Base-by-base conservation (phyloP, 2,329 filamentous ascomycete species). In the Cylindrodendrum hubeiense region DNA sequence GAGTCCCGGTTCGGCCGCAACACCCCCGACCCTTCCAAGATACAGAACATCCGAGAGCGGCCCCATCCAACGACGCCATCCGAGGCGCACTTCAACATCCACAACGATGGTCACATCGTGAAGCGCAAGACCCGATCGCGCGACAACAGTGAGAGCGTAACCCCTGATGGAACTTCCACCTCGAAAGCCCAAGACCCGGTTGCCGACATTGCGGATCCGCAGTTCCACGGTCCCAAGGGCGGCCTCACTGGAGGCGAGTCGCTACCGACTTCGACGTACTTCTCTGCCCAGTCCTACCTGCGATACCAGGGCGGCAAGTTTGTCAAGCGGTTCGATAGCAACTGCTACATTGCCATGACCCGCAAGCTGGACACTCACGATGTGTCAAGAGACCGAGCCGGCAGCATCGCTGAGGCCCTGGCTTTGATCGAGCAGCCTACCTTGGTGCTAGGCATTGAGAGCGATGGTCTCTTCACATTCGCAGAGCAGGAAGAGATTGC, bases 281-380 rank as follows among this genome's bases (percentile, higher is more conserved):
- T 98, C 81, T 98, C 96, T 0, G 96, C 96, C 1, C 96, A 99
- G 79, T 98, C 95, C 0, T 99, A 99, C 80, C 88, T 99, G 46
- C 92, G 96, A 21, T 99, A 99, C 80, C 96, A 99, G 81, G 95
- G 94, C 60, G 89, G 91, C 74, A 99, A 99, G 80, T 99, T 99
- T 74, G 96, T 98, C 74, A 94, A 93, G 79, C 92, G 96, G 10
- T 99, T 98, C 79, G 96, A 99, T 80, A 93, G 94, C 75, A 99
- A 99, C 79, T 99, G 96, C 83, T 99, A 99, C 83, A 98, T 99
- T 72, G 95, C 96, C 71, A 98, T 99, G 80, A 98, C 96, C 5
- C 92, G 96, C 75, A 99, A 99, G 81, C 88, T 99, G 17, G 96
- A 99, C 78, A 98, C 96, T 0, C 96, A 99, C 79, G 96, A 99